phyloP scores from a whole-genome alignment of 805 yeast species.

The Zygosaccharomyces rouxii region DNA sequence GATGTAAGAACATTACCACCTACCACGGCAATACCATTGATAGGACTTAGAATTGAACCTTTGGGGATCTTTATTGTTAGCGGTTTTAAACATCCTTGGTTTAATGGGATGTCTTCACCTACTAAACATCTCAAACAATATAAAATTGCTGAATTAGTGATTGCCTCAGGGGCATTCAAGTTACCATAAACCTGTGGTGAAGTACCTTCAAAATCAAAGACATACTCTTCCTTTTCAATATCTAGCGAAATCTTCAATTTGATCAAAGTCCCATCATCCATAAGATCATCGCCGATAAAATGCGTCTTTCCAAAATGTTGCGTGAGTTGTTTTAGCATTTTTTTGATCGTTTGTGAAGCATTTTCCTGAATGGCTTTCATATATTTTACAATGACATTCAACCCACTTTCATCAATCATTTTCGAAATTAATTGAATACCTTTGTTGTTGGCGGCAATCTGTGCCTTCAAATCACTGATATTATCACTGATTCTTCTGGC shows the following conservation, averaged over 20 bases:
- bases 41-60: slow-evolving; percentile 65
- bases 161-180: slow-evolving; percentile 88
- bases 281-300: slow-evolving; percentile 55
- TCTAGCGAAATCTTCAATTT: slow-evolving; percentile 49
- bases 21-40: slow-evolving; percentile 85
- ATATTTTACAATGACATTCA: slow-evolving; percentile 57
- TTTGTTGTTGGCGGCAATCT: slow-evolving; percentile 81
- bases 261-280: slow-evolving; percentile 81
- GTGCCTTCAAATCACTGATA: slow-evolving; percentile 78
- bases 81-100: slow-evolving; percentile 88
- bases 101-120: slow-evolving; percentile 82
- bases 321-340: slow-evolving; percentile 44
- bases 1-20: slow-evolving; percentile 95
- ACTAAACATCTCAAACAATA: slow-evolving; percentile 84
- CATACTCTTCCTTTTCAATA: slow-evolving; percentile 51
- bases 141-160: slow-evolving; percentile 81
- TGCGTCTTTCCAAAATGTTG: slow-evolving; percentile 38
- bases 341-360: slow-evolving; percentile 68
- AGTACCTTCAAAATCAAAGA: slow-evolving; percentile 81
- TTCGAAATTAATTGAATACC: slow-evolving; percentile 65
- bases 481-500: slow-evolving; percentile 81
- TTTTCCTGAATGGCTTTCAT: slow-evolving; percentile 80
- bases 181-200: slow-evolving; percentile 87
- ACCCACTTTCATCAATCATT: slow-evolving; percentile 59
- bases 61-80: slow-evolving; percentile 62